A percentile compares a stretch with the other conserved stretches of the same genome.
phyloP scores from a whole-genome alignment of 176 grass and related monocot genomes.

The Cenchrus americanus region DNA sequence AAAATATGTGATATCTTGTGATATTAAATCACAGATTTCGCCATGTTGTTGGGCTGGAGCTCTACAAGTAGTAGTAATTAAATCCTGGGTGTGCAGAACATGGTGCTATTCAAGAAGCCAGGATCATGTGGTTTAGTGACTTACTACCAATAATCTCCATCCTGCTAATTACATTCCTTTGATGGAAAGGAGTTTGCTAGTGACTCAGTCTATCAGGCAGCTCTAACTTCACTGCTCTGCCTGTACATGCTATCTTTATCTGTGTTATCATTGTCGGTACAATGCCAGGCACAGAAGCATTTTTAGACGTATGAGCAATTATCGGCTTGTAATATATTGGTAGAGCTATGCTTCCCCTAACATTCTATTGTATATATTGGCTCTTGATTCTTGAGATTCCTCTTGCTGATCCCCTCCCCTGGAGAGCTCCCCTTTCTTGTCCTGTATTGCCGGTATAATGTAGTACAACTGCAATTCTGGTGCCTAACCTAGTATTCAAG shows the following conservation, averaged over 20 bases:
- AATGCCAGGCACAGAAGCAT: conserved; percentile 13
- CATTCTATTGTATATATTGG: conserved; percentile 44
- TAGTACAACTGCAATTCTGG: neutral
- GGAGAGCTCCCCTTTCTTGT: neutral
- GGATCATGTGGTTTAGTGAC: conserved; percentile 16
- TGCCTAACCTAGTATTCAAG: neutral
- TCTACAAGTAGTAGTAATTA: neutral
- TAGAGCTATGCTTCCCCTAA: conserved; percentile 35
- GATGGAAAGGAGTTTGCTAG: conserved; percentile 39
- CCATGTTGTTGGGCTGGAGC: conserved; percentile 7
- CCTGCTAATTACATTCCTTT: conserved; percentile 43
- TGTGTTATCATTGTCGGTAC: conserved; percentile 22
- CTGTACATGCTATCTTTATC: conserved; percentile 33
- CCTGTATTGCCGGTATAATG: neutral
- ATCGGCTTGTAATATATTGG: conserved; percentile 47
- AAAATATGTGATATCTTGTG: conserved; percentile 15
- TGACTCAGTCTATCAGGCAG: conserved; percentile 22
- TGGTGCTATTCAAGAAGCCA: conserved; percentile 19
- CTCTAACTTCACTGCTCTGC: conserved; percentile 40
- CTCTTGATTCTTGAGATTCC: neutral
- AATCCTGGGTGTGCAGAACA: conserved; percentile 19
- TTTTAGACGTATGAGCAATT: conserved; percentile 50
- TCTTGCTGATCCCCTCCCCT: neutral
- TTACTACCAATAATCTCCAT: conserved; percentile 42
- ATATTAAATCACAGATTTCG: neutral